Evolutionary conservation across 768 basidiomycete genomes (phyloP), one percentile per base, ranked within the genome.

Genomic region (Podaxis rugospora): DNA sequence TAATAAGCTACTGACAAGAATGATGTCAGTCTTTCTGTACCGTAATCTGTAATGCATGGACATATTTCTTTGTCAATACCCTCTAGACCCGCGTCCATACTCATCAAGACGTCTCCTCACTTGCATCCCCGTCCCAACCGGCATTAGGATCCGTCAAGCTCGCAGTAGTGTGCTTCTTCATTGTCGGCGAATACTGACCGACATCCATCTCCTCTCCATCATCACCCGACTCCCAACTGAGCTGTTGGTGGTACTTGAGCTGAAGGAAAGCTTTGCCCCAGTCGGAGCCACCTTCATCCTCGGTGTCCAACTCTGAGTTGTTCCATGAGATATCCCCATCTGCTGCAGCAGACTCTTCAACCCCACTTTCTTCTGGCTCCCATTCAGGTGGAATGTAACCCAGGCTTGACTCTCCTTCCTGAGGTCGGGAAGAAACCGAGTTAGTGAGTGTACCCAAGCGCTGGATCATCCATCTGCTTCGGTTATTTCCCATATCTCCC

Each of bases 61-160:
- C 69, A 65, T 55, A 44, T 66, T 63, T 51, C 9, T 51, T 36
- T 42, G 53, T 56, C 57, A 42, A 44, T 40, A 52, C 37, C 21
- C 47, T 39, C 13, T 7, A 9, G 7, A 32, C 7, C 32, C 9
- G 32, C 6, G 32, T 27, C 55, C 9, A 50, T 40, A n/a, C 18
- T 10, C 32, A 4, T 58, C 35, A 58, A 18, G 53, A 62, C 32
- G 70, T 76, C 54, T 75, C 68, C 42, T 74, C 75, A 57, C 78
- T 80, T 57, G 76, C 74, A 60, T 81, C 78, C 11, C 77, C 78
- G 55, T 80, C 79, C 80, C 79, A 80, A 16, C 78, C 76, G 4
- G 74, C 71, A 18, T 74, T 74, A 27, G 77, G 75, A 57, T 68
- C 72, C 14, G 65, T 68, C 27, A 71, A 69, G 58, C 71, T 65